Evolutionary conservation across 176 grass and related monocot species (phyloP).

Genomic region (Phoenix dactylifera): DNA sequence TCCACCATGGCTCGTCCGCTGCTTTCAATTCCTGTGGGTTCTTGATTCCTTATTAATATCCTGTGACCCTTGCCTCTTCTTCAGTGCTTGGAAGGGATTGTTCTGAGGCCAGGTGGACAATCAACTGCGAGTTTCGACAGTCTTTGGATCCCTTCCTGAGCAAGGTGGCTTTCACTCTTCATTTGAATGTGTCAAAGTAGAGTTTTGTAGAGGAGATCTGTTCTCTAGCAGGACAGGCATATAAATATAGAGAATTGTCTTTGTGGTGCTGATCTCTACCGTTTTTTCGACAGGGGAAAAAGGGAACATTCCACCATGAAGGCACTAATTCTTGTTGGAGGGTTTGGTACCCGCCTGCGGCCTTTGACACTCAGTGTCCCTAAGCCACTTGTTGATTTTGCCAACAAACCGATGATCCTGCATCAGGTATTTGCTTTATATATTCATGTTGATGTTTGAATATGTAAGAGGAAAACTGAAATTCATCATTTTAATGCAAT

Average conservation of each 20-base stretch:
- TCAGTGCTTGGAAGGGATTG: conserved; percentile 5
- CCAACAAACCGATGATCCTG: conserved; percentile 92
- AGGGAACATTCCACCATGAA: conserved; percentile 40
- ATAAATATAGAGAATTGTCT: neutral
- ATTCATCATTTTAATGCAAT: too few species aligned
- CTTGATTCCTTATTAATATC: conserved; percentile 12
- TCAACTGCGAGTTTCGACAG: neutral
- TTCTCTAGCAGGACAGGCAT: too few species aligned
- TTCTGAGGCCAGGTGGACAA: neutral
- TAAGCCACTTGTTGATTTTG: conserved; percentile 94
- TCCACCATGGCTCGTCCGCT: neutral
- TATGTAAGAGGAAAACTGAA: too few species aligned
- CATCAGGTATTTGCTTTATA: conserved; percentile 53
- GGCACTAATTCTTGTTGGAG: conserved; percentile 88
- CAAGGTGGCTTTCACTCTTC: neutral
- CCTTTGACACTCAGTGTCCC: conserved; percentile 86
- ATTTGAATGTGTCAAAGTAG: neutral
- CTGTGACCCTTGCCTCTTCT: conserved; percentile 11
- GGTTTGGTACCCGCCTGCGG: conserved; percentile 83
- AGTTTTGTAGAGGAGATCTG: neutral
- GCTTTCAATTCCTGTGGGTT: conserved; percentile 17
- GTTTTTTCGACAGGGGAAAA: conserved; percentile 5
- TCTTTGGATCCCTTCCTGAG: neutral
- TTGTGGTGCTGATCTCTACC: conserved; percentile 5
- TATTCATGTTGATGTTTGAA: neutral